Conservation (phyloP, 768 basidiomycete genomes). For the Leccinum truebloodii region DNA sequence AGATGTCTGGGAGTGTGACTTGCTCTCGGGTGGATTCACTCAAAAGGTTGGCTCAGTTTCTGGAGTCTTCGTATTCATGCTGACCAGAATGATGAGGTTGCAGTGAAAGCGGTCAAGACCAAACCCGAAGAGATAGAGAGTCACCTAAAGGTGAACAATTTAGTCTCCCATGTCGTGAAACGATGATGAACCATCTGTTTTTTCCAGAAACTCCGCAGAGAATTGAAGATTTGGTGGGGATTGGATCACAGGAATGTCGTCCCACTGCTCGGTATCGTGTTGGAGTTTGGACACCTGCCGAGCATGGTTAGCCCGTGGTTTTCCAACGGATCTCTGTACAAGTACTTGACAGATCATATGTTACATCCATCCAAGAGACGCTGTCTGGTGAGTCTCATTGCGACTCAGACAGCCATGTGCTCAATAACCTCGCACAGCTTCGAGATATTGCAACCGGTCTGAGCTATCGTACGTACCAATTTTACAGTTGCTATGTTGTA, state of each 20-base stretch:
- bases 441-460: conserved; percentile 25
- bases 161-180: background rate
- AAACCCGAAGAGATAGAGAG: background rate
- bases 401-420: background rate
- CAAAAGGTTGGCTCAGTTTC: conserved; percentile 6
- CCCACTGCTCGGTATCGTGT: conserved; percentile 31
- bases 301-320: conserved; percentile 39
- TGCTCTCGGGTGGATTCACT: conserved; percentile 8
- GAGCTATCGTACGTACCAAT: conserved; percentile 20
- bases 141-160: conserved; percentile 17
- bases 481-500: background rate
- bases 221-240: conserved; percentile 24
- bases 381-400: conserved; percentile 14
- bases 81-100: conserved; percentile 14
- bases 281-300: conserved; percentile 30
- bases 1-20: conserved; percentile 28
- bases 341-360: conserved; percentile 15
- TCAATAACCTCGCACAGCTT: conserved; percentile 13
- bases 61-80: background rate
- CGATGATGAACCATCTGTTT: background rate
- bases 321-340: conserved; percentile 25
- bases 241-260: conserved; percentile 29
- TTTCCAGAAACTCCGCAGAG: conserved; percentile 29
- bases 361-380: background rate
- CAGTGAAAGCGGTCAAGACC: conserved; percentile 22